Base-by-base conservation (phyloP, 2,329 filamentous ascomycete genomes). In the Arthrobotrys pseudoclavata region DNA sequence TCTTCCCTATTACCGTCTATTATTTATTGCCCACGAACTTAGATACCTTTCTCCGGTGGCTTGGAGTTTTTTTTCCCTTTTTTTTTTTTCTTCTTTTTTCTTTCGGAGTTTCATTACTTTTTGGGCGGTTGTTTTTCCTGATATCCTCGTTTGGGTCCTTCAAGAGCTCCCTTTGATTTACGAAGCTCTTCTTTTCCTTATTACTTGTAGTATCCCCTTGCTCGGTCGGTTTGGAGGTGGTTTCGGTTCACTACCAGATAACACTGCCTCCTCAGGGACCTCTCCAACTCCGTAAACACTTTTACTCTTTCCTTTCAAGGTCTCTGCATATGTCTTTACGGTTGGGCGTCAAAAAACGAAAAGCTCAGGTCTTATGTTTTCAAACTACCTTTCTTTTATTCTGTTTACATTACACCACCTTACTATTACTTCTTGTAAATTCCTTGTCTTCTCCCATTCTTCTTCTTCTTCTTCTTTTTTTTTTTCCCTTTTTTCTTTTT, bases 321-420 rank as follows among this genome's bases (percentile, higher is more conserved):
- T 60, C 60, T 57, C 26, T 76, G 64, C 66, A 76, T 66, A 63
- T 76, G 50, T 76, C 66, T 69, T 76, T 70, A 69, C 63, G 72
- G 72, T 64, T 76, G 72, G 72, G 72, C 72, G 72, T 76, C 72
- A 70, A 69, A 76, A 69, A 64, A 40, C 66, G 50, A 76, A 74
- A 76, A 76, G 72, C 72, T 76, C 72, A 69, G 66, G 63, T 76
- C 20, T 24, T 40, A 60, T 60, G 55, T 60, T 60, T 60, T 42
- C 55, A 42, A 60, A 42, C 55, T 42, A 60, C 55, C 52, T 60
- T 60, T 60, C 34, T 40, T 22, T 55, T 60, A 47, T 69, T 34
- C 48, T 34, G 20, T 47, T 45, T 55, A 50, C 34, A 40, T 26
- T 57, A 57, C 52, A 57, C 45, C 42, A 45, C 55, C n/a, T 34